A percentile compares a stretch with the other conserved stretches of the same genome.
Conservation (phyloP, 768 basidiomycete species). For the Amanita jacksonii region DNA sequence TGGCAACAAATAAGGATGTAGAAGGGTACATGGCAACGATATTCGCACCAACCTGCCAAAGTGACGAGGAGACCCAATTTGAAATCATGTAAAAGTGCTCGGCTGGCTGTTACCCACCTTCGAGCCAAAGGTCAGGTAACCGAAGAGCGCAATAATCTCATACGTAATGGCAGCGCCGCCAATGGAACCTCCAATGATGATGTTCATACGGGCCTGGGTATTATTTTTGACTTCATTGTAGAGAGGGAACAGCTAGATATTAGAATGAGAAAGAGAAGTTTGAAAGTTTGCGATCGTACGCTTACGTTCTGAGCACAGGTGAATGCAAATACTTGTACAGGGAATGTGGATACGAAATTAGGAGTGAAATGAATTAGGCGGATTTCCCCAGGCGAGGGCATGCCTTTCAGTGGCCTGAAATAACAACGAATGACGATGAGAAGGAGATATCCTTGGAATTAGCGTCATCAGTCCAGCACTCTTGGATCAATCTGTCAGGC, state of each 20-base stretch:
- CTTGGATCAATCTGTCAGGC: too few relatives aligned
- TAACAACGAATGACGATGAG: slow-evolving; percentile 75
- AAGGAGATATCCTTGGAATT: slow-evolving; percentile 67
- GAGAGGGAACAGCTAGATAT: slow-evolving; percentile 93
- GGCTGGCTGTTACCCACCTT: slow-evolving; percentile 38
- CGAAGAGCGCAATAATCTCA: slow-evolving; percentile 80
- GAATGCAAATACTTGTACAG: slow-evolving; percentile 89
- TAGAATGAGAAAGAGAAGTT: too few relatives aligned
- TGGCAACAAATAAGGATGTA: slow-evolving; percentile 84
- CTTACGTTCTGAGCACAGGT: slow-evolving; percentile 90
- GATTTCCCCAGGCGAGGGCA: slow-evolving; percentile 56
- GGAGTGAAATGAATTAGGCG: slow-evolving; percentile 67
- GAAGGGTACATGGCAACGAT: slow-evolving; percentile 93
- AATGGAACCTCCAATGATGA: slow-evolving; percentile 80
- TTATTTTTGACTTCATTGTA: slow-evolving; percentile 86
- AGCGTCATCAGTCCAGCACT: background rate
- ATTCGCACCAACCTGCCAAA: slow-evolving; percentile 70
- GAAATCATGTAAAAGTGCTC: too few relatives aligned
- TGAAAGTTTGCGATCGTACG: slow-evolving; percentile 5
- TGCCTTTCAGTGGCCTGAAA: slow-evolving; percentile 61
- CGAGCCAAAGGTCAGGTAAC: slow-evolving; percentile 90
- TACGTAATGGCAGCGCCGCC: slow-evolving; percentile 79
- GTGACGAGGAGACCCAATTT: too few relatives aligned
- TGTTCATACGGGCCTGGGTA: slow-evolving; percentile 76
- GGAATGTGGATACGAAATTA: slow-evolving; percentile 75